Evolutionary conservation across 2,329 filamentous ascomycete species (phyloP).

Genomic region (Fusarium austroafricanum): DNA sequence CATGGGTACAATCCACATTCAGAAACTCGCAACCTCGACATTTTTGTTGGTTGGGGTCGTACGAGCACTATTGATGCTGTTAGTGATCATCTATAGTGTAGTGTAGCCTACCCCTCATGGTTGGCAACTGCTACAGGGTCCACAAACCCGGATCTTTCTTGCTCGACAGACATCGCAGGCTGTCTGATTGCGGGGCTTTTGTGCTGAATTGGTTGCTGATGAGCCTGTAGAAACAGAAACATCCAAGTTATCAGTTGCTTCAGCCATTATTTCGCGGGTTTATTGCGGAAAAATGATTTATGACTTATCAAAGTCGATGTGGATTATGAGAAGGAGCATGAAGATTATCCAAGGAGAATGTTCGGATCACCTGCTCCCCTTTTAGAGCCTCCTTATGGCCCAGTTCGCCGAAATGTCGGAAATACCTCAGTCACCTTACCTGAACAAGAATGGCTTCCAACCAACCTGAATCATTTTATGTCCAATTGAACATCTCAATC

Average conservation of each 20-base stretch:
- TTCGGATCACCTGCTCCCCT: conserved; percentile 27
- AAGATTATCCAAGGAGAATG: conserved; percentile 36
- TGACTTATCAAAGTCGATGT: too few species aligned
- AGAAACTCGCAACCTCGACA: conserved; percentile 40
- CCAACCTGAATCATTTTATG: neutral
- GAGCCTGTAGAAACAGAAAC: neutral
- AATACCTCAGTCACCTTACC: conserved; percentile 1
- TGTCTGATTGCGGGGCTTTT: conserved; percentile 33
- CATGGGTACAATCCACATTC: conserved; percentile 33
- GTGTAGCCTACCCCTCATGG: too few species aligned
- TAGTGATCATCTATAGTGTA: neutral
- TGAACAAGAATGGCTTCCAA: neutral
- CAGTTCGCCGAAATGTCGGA: conserved; percentile 43
- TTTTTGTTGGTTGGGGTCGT: conserved; percentile 6
- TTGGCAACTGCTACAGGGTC: neutral
- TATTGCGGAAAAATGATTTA: neutral
- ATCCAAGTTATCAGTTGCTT: neutral
- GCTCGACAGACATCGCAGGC: conserved; percentile 43
- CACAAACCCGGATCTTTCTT: conserved; percentile 39
- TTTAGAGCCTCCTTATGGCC: neutral
- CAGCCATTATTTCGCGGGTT: neutral
- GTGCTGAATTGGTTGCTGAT: neutral
- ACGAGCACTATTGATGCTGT: conserved; percentile 28
- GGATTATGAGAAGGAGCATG: neutral
- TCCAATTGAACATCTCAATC: neutral